A percentile compares a stretch with the other conserved stretches of the same genome.
Evolutionary conservation across 2,329 filamentous ascomycete species (phyloP).

Genomic region (Fusarium temperatum): DNA sequence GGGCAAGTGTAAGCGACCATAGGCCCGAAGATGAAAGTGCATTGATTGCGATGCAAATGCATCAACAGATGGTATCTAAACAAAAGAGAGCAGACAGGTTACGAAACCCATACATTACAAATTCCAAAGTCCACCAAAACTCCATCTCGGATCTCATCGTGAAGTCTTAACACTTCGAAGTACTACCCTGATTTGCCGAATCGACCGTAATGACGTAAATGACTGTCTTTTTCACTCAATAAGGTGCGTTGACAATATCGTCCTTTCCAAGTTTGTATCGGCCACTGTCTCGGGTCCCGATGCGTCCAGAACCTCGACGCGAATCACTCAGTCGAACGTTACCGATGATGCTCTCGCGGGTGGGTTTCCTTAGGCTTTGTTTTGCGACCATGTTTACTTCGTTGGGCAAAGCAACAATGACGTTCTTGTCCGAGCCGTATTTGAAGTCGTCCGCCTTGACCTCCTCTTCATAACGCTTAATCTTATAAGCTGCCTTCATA

Average conservation of each 20-base stretch:
- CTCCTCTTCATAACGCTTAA: constrained; percentile 94
- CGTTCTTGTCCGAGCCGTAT: constrained; percentile 95
- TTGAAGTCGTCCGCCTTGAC: constrained; percentile 99
- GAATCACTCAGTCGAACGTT: constrained; percentile 59
- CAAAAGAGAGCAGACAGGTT: constrained; percentile 35
- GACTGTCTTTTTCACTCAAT: constrained; percentile 48
- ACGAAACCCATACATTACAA: constrained; percentile 16
- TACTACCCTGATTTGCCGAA: not conserved
- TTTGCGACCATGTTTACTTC: constrained; percentile 98
- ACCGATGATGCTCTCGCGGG: constrained; percentile 88
- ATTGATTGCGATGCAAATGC: constrained; percentile 22
- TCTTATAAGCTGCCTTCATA: constrained; percentile 88
- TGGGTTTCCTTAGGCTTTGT: constrained; percentile 84
- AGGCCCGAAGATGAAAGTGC: constrained; percentile 2
- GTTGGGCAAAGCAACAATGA: constrained; percentile 95
- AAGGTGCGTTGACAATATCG: constrained; percentile 81
- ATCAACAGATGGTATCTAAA: constrained; percentile 41
- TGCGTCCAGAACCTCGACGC: constrained; percentile 60
- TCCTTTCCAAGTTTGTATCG: constrained; percentile 80
- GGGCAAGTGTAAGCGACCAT: not conserved
- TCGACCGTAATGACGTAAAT: not conserved
- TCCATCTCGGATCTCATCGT: constrained; percentile 29
- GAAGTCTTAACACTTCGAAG: not conserved
- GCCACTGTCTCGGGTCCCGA: constrained; percentile 63
- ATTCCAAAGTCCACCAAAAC: constrained; percentile 36